phyloP scores from a whole-genome alignment of 805 yeast species.

The Allodekkera sacchari region DNA sequence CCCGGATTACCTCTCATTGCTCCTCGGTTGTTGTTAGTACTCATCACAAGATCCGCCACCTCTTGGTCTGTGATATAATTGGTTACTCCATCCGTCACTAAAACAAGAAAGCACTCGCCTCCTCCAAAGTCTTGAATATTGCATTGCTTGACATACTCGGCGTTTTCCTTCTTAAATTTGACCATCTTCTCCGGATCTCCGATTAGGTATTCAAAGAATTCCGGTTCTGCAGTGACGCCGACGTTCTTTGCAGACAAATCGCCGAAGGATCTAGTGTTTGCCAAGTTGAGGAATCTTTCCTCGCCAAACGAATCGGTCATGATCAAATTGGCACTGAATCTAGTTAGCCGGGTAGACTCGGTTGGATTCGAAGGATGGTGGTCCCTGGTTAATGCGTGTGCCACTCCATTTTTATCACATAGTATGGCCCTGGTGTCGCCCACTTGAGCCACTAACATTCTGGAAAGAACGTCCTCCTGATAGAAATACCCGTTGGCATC shows the following conservation, averaged over 20 bases:
- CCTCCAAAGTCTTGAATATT: constrained; percentile 52
- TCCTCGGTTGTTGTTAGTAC: constrained; percentile 59
- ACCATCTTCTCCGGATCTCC: constrained; percentile 47
- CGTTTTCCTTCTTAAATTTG: constrained; percentile 18
- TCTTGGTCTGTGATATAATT: constrained; percentile 82
- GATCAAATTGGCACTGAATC: constrained; percentile 53
- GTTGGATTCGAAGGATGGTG: constrained; percentile 85
- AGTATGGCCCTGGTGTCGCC: constrained; percentile 87
- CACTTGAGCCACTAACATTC: constrained; percentile 74
- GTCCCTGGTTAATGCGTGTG: constrained; percentile 65
- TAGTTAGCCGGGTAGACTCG: constrained; percentile 65
- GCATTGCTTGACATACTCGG: constrained; percentile 10
- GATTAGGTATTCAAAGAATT: constrained; percentile 57
- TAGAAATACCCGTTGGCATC: constrained; percentile 40
- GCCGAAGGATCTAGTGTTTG: constrained; percentile 93
- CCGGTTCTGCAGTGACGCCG: constrained; percentile 93
- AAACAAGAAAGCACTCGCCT: constrained; percentile 75
- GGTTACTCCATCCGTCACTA: constrained; percentile 85
- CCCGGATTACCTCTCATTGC: constrained; percentile 72
- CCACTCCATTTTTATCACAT: constrained; percentile 75
- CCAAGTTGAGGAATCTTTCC: constrained; percentile 67
- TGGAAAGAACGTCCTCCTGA: constrained; percentile 56
- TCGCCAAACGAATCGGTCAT: constrained; percentile 92
- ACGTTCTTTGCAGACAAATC: constrained; percentile 71
- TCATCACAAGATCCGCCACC: constrained; percentile 73